These are phyloP conservation scores for Nicotiana benthamiana DNA, from an alignment of 257 asterid species.

Conservation along the genomic window DNA sequence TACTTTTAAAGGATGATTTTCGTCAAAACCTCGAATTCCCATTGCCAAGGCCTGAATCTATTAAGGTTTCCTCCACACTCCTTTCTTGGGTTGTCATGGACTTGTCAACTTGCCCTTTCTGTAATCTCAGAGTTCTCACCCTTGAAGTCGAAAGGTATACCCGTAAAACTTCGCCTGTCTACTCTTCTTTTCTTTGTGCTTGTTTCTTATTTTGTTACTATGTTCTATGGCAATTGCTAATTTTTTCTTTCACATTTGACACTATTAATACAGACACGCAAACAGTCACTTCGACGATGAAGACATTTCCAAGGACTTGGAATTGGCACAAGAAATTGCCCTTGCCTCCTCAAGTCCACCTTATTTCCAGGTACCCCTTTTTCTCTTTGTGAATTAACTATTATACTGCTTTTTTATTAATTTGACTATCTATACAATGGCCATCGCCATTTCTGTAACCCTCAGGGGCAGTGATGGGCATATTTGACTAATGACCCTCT, in stretches of 20 bases:
- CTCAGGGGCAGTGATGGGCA: too few relatives aligned
- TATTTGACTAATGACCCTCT: too few relatives aligned
- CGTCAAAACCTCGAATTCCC: too few relatives aligned
- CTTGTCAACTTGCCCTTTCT: constrained; percentile 26
- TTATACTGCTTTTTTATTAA: neutral
- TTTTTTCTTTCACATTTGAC: neutral
- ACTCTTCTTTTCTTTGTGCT: neutral
- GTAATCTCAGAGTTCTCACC: constrained; percentile 15
- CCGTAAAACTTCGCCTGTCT: neutral
- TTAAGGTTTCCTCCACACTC: neutral
- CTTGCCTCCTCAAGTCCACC: constrained; percentile 17
- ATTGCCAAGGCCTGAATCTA: too few relatives aligned
- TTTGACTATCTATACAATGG: neutral
- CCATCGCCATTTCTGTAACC: neutral
- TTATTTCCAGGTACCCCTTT: neutral
- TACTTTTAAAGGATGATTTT: too few relatives aligned
- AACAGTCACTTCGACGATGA: constrained; percentile 33
- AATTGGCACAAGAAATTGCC: constrained; percentile 23
- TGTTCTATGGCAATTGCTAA: neutral
- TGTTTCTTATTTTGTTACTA: neutral
- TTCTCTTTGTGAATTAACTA: neutral
- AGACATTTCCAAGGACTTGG: constrained; percentile 19
- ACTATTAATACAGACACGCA: constrained; percentile 26
- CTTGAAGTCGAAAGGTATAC: constrained; percentile 20
- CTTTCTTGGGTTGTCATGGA: constrained; percentile 9